Percentiles rank a stretch among this genome's conserved stretches.
Evolutionary conservation across 345 rosid genomes (phyloP).

Genomic region (Isatis tinctoria): DNA sequence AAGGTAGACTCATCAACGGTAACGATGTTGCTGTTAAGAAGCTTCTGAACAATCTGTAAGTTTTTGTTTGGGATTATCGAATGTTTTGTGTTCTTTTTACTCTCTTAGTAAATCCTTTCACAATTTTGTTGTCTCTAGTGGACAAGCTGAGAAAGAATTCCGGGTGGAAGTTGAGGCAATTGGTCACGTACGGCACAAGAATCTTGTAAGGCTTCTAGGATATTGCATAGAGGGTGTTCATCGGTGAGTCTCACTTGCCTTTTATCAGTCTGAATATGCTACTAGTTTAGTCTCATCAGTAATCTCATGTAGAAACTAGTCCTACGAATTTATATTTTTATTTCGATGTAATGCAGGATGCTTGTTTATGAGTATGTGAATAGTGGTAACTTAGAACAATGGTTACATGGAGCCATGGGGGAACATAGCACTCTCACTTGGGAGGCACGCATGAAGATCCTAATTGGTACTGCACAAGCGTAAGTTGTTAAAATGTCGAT

Average conservation of each 20-base stretch:
- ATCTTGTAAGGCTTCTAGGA: constrained; percentile 90
- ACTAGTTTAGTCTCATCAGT: not conserved
- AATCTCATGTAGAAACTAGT: not conserved
- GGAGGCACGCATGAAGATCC: constrained; percentile 86
- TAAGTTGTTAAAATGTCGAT: constrained; percentile 40
- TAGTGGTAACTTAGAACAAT: constrained; percentile 85
- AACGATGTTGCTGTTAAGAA: constrained; percentile 96
- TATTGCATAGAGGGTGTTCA: constrained; percentile 90
- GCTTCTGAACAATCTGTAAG: constrained; percentile 93
- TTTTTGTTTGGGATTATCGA: not conserved
- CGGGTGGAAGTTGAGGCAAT: constrained; percentile 97
- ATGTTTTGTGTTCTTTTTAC: constrained; percentile 9
- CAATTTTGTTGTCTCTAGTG: constrained; percentile 41
- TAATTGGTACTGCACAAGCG: constrained; percentile 82
- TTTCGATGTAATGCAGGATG: constrained; percentile 45
- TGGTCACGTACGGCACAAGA: constrained; percentile 95
- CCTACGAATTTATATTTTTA: not conserved
- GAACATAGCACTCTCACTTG: constrained; percentile 58
- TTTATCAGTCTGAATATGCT: constrained; percentile 5
- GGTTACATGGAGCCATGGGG: constrained; percentile 67
- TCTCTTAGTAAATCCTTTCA: not conserved
- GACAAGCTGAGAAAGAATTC: constrained; percentile 97
- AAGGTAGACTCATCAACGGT: constrained; percentile 80
- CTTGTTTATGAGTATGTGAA: constrained; percentile 84
- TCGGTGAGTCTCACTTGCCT: constrained; percentile 44